Evolutionary conservation across 176 grass and related monocot genomes (phyloP).

Genomic region (Tillandsia fasciculata): DNA sequence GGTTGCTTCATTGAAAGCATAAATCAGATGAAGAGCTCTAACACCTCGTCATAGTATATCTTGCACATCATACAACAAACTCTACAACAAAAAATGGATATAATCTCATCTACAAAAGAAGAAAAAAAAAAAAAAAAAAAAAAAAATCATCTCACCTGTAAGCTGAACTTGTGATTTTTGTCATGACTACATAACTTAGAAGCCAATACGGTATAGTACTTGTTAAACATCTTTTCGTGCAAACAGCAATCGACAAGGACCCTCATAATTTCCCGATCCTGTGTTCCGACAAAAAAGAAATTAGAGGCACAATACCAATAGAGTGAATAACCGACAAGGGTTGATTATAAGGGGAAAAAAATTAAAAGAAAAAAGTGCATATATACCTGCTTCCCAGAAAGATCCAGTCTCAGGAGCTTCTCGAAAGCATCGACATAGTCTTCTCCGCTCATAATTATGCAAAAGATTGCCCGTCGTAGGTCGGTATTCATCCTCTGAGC

Average conservation of each 20-base stretch:
- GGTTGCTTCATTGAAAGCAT: no score
- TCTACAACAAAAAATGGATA: background rate
- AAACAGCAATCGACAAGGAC: slow-evolving; percentile 92
- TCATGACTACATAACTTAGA: slow-evolving; percentile 87
- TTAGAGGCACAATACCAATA: background rate
- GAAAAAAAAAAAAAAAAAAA: background rate
- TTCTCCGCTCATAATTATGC: slow-evolving; percentile 86
- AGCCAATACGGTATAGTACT: slow-evolving; percentile 71
- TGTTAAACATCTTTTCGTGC: slow-evolving; percentile 94
- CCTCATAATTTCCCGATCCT: slow-evolving; percentile 93
- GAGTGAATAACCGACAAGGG: background rate
- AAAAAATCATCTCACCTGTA: slow-evolving; percentile 38
- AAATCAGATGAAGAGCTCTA: no score
- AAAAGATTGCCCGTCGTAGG: slow-evolving; percentile 82
- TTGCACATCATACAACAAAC: no score
- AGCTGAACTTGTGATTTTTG: slow-evolving; percentile 94
- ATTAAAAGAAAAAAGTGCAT: background rate
- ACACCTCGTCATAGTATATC: no score
- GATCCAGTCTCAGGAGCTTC: slow-evolving; percentile 79
- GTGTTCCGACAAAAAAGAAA: slow-evolving; percentile 12
- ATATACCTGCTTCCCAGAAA: slow-evolving; percentile 75
- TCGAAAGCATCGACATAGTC: slow-evolving; percentile 96
- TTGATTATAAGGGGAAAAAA: slow-evolving; percentile 1
- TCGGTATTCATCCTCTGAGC: slow-evolving; percentile 94
- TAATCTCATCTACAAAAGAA: background rate